Evolutionary conservation across 257 asterid genomes (phyloP).

Genomic region (Anisodus acutangulus): DNA sequence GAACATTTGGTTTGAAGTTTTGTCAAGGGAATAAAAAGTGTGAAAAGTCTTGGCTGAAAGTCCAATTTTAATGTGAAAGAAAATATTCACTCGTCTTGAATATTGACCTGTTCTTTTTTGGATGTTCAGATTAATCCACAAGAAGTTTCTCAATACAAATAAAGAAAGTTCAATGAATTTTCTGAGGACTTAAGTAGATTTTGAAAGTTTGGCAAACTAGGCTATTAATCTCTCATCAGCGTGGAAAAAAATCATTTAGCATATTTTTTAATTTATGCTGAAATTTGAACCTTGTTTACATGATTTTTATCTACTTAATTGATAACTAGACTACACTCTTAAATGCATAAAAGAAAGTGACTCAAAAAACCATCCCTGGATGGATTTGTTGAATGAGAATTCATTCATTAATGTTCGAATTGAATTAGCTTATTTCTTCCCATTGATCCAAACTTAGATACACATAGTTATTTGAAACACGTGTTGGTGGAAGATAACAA

Average conservation of each 20-base stretch:
- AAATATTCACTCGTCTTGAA: background rate
- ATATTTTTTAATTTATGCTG: too few relatives aligned
- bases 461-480: background rate
- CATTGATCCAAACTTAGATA: background rate
- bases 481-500: background rate
- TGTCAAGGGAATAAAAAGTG: background rate
- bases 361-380: background rate
- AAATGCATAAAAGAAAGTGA: constrained; percentile 10
- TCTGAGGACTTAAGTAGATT: too few relatives aligned
- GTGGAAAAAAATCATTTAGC: too few relatives aligned
- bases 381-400: background rate
- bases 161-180: background rate
- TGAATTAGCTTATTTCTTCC: too few relatives aligned
- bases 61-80: background rate
- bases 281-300: too few relatives aligned
- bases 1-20: background rate
- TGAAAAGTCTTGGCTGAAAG: background rate
- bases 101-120: background rate
- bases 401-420: background rate
- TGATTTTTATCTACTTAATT: background rate
- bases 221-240: too few relatives aligned
- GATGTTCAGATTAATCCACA: background rate
- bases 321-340: background rate
- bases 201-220: background rate
- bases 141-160: background rate